Percentiles rank a stretch among this genome's conserved stretches.
These are phyloP conservation scores for Ophiocordyceps camponoti-leonardi DNA, from an alignment of 2,329 filamentous ascomycete genomes.

Conservation along the genomic window DNA sequence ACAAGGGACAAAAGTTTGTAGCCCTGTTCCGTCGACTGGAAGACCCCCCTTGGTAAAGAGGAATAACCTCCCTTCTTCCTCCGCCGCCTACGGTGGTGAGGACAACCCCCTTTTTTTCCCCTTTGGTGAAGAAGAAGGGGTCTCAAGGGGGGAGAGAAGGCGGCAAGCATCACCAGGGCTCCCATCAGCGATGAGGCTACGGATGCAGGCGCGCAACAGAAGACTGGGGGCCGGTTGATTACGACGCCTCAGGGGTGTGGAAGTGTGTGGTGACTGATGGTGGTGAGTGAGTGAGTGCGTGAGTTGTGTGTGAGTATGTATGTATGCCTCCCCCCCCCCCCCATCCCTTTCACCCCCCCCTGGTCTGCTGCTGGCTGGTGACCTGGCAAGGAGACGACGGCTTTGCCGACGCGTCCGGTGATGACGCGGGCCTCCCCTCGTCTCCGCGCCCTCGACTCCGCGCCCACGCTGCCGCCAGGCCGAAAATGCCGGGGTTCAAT, in stretches of 20 bases:
- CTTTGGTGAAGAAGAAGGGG: too few relatives aligned
- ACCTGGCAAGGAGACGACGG: neutral
- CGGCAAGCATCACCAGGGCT: neutral
- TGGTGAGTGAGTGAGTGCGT: too few relatives aligned
- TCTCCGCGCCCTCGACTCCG: neutral
- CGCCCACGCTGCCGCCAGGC: neutral
- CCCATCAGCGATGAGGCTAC: neutral
- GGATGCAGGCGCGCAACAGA: neutral
- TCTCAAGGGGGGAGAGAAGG: neutral
- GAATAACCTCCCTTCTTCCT: neutral
- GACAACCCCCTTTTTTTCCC: neutral
- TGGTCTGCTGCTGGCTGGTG: neutral
- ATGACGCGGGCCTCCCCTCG: neutral
- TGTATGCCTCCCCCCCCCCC: too few relatives aligned
- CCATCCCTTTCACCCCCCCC: too few relatives aligned
- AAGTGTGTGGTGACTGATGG: too few relatives aligned
- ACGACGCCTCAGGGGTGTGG: neutral
- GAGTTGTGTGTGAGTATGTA: too few relatives aligned
- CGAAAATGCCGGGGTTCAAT: neutral
- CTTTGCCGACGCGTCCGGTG: neutral
- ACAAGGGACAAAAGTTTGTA: conserved; percentile 80
- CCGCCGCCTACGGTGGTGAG: neutral
- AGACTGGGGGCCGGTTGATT: neutral
- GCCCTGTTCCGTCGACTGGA: conserved; percentile 69
- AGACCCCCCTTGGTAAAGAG: conserved; percentile 55